Conservation (phyloP, 2,329 filamentous ascomycete species). For the Beauveria australis region DNA sequence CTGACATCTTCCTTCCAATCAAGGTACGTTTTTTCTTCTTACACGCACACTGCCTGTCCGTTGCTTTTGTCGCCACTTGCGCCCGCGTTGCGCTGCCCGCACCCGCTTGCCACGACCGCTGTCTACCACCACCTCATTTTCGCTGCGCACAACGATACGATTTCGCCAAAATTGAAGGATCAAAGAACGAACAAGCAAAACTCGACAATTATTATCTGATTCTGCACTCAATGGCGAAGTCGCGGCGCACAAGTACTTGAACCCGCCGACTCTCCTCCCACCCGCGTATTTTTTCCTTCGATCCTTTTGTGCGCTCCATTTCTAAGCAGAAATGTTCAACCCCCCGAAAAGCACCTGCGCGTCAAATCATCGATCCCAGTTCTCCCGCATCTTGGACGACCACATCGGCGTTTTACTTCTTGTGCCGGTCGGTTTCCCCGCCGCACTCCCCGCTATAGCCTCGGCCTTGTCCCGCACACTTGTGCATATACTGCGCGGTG, state of each 20-base stretch:
- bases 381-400: neutral
- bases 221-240: neutral
- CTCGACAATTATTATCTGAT: neutral
- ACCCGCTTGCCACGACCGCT: neutral
- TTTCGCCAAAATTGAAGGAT: neutral
- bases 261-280: neutral
- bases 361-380: neutral
- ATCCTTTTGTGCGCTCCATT: neutral
- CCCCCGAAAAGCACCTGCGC: neutral
- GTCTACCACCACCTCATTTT: neutral
- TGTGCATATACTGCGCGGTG: neutral
- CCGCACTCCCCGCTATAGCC: neutral
- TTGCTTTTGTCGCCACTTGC: slow-evolving; percentile 5
- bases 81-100: slow-evolving; percentile 5
- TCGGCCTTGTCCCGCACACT: neutral
- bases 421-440: neutral
- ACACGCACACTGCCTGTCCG: neutral
- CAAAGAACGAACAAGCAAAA: neutral
- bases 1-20: neutral
- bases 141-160: neutral
- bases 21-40: slow-evolving; percentile 3
- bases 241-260: neutral
- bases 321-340: neutral
- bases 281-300: neutral
- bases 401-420: neutral